Evolutionary conservation across 371 early-diverging fungal species (phyloP).

Genomic region (Smittium culicis): DNA sequence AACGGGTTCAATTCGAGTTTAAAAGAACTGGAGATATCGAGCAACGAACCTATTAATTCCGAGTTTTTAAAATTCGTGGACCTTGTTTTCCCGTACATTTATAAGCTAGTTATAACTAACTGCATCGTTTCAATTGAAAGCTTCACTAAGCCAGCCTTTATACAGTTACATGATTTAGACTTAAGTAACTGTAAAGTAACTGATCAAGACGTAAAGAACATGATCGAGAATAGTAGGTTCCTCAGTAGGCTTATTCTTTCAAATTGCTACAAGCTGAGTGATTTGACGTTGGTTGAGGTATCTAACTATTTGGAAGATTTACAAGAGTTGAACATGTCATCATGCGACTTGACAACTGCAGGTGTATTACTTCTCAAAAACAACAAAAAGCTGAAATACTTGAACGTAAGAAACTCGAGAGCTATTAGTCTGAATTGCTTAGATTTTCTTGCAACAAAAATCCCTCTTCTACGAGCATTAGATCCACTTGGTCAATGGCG

Average conservation of each 20-base stretch:
- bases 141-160: too few species aligned
- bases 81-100: too few species aligned
- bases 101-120: too few species aligned
- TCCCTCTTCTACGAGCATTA: conserved; percentile 3
- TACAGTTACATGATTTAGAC: not conserved
- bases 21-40: not conserved
- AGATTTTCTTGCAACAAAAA: not conserved
- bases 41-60: too few species aligned
- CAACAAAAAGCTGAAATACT: conserved; percentile 1
- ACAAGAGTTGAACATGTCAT: conserved; percentile 6
- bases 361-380: not conserved
- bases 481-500: conserved; percentile 8
- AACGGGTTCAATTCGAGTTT: not conserved
- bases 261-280: conserved; percentile 6
- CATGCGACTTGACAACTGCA: not conserved
- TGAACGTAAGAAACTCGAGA: conserved; percentile 3
- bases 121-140: too few species aligned
- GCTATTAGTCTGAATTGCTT: not conserved
- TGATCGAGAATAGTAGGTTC: not conserved
- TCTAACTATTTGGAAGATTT: not conserved
- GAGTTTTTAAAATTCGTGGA: too few species aligned
- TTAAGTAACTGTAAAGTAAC: not conserved
- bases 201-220: not conserved
- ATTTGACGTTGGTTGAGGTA: not conserved
- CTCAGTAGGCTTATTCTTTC: not conserved